These are phyloP conservation scores for Globisporangium alternatum DNA, from an alignment of 352 stramenopile genomes.

Conservation along the genomic window DNA sequence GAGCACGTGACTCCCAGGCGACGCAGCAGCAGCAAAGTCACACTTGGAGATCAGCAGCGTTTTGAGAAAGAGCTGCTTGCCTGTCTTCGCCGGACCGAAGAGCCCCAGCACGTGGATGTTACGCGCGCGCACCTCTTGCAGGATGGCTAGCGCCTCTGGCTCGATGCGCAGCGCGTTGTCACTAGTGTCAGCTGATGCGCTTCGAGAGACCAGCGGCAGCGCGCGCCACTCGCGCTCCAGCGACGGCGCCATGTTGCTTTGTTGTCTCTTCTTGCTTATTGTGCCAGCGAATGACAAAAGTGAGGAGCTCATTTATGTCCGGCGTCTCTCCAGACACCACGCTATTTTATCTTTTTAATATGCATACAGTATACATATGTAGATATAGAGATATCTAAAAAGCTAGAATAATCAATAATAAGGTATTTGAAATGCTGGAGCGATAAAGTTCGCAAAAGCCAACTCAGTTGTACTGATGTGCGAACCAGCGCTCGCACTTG, in stretches of 20 bases:
- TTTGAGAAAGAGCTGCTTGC: constrained; percentile 46
- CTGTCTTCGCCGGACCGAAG: constrained; percentile 32
- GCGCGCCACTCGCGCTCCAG: constrained; percentile 30
- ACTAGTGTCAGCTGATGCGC: background rate
- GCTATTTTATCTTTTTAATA: background rate
- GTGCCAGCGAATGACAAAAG: constrained; percentile 2
- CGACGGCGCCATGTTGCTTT: constrained; percentile 23
- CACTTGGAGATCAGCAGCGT: constrained; percentile 33
- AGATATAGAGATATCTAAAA: too few relatives aligned
- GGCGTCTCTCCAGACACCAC: background rate
- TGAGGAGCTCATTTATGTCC: background rate
- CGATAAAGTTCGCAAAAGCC: too few relatives aligned
- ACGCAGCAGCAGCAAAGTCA: constrained; percentile 17
- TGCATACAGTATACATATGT: too few relatives aligned
- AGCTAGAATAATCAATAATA: too few relatives aligned
- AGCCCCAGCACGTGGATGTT: constrained; percentile 42
- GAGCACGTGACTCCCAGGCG: constrained; percentile 22
- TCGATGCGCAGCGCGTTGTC: constrained; percentile 16
- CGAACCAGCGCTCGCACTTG: too few relatives aligned
- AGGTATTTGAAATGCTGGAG: too few relatives aligned
- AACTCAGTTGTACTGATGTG: too few relatives aligned
- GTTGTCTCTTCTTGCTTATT: constrained; percentile 14
- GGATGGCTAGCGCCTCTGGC: constrained; percentile 20
- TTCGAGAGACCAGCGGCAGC: constrained; percentile 36
- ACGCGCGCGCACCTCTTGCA: constrained; percentile 16